Evolutionary conservation across 768 basidiomycete genomes (phyloP), one percentile per base, ranked within the genome.

Genomic region (Dioszegia aurantiaca): DNA sequence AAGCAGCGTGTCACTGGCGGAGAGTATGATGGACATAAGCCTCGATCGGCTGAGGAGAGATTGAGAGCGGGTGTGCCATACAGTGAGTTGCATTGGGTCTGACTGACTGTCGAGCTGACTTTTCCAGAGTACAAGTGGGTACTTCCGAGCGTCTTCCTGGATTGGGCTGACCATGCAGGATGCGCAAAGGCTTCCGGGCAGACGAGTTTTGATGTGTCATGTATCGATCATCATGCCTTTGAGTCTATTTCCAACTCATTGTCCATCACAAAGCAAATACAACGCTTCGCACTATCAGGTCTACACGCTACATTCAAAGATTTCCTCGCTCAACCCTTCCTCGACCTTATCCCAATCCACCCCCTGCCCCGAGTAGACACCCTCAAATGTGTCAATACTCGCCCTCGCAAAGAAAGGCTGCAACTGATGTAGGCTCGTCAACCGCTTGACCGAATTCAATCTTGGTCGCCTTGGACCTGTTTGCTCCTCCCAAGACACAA

Each of bases 331-430:
- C 44, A 99, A 75, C 4, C 86, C 84, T 44, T 80, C 81, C 77
- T 98, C 94, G 21, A 99, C 86, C 2, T 85, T 85, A 30, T 85
- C 86, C 91, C 90, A 94, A 71, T 98, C 93, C 19, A 98, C 80
- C 2, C 58, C 65, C 2, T 55, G 44, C 56, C 82, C 85, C 0
- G 87, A 86, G 75, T 97, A 99, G 45, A 94, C 82, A 58, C 87
- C 87, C 78, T 98, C 91, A 72, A 91, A 98, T 10, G 88, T 87
- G 4, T 86, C 81, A 49, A 94, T 85, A 76, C 91, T 94, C 48
- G 92, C 86, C 56, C 86, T 83, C 0, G 90, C 86, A 77, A 98
- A 92, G 80, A 99, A 99, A 0, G 87, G 83, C n/a, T 86, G 82
- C 24, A 99, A 79, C 68, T 95, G 89, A 36, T 85, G 83, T 40